Evolutionary conservation across 140 eudicot species (phyloP), one percentile per base, ranked within the genome.

Genomic region (Senecio squalidus): DNA sequence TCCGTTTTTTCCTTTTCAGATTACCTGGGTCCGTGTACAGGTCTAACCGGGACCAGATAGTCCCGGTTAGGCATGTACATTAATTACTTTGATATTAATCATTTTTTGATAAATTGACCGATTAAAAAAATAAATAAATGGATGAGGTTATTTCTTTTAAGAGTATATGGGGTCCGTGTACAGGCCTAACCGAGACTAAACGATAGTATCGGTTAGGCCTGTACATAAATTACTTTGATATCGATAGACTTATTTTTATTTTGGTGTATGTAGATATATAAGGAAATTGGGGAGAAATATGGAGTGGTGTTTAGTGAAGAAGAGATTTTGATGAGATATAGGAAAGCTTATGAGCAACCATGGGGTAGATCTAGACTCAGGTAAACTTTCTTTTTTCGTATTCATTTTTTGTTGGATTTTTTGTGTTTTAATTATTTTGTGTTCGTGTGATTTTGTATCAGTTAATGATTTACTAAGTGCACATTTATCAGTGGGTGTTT

Each of bases 311-410:
- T 61, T 41, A 84, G 90, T 25, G 96, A 93, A 68, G 67, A 51
- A 54, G 99, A 93, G 85, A 88, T 93, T 62, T 47, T 93, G 60
- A 60, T 26, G 55, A 82, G 96, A 74, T 93, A 82, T 49, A 82
- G 99, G 50, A 57, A 79, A 74, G 99, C 99, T 64, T 93, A 93
- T 67, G 96, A 73, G 78, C 95, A 88, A 60, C 99, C 99, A n/a
- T 93, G 99, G 99, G 95, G 87, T 5, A 62, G 85, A 84, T 93
- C 99, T 68, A 78, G 96, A 28, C 88, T 93, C 78, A 88, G 99
- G 99, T 93, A 30, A 74, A 51, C 17, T n/a, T 7, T 6, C 28
- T 29, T 18, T 3, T 39, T 66, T 25, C 50, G 5, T 6, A 7
- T 52, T 55, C 18, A 24, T 55, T 60, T 39, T 27, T 61, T 52